Evolutionary conservation across 2,329 filamentous ascomycete species (phyloP).

Genomic region (Colletotrichum sp.): DNA sequence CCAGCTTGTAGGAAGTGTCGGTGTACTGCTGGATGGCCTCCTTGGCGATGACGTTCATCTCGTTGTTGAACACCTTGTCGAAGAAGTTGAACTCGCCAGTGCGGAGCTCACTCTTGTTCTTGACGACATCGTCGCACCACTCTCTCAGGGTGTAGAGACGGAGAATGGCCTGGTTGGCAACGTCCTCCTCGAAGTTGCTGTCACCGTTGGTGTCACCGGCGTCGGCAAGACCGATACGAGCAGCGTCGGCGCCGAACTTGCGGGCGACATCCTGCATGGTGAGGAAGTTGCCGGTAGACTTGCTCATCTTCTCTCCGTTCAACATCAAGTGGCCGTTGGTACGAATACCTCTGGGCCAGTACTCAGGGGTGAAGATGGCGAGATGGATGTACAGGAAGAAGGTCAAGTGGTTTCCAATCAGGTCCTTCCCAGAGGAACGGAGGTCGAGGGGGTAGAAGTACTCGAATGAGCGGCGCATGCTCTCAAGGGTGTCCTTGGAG

Average conservation of each 20-base stretch:
- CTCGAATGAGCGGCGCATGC: slow-evolving; percentile 89
- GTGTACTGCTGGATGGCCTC: slow-evolving; percentile 79
- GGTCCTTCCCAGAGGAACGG: slow-evolving; percentile 87
- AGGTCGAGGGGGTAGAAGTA: slow-evolving; percentile 97
- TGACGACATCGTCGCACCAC: slow-evolving; percentile 88
- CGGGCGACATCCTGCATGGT: slow-evolving; percentile 83
- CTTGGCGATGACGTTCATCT: slow-evolving; percentile 83
- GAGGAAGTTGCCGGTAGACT: slow-evolving; percentile 96
- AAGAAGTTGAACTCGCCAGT: slow-evolving; percentile 82
- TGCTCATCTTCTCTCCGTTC: slow-evolving; percentile 98
- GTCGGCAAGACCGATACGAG: slow-evolving; percentile 89
- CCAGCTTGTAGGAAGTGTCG: slow-evolving; percentile 60
- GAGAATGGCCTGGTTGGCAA: slow-evolving; percentile 90
- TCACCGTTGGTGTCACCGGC: slow-evolving; percentile 94
- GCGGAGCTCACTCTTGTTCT: slow-evolving; percentile 74
- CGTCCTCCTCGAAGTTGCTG: slow-evolving; percentile 95
- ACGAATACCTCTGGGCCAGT: slow-evolving; percentile 86
- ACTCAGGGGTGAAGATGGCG: slow-evolving; percentile 84
- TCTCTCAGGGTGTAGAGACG: slow-evolving; percentile 73
- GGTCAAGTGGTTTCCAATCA: slow-evolving; percentile 92
- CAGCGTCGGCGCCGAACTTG: slow-evolving; percentile 95
- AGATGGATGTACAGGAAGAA: slow-evolving; percentile 89
- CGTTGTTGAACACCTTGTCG: slow-evolving; percentile 90
- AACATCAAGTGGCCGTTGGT: slow-evolving; percentile 92
- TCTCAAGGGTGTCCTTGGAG: slow-evolving; percentile 72